These are phyloP conservation scores for Withania somnifera DNA, from an alignment of 305 asterid genomes.

Conservation along the genomic window DNA sequence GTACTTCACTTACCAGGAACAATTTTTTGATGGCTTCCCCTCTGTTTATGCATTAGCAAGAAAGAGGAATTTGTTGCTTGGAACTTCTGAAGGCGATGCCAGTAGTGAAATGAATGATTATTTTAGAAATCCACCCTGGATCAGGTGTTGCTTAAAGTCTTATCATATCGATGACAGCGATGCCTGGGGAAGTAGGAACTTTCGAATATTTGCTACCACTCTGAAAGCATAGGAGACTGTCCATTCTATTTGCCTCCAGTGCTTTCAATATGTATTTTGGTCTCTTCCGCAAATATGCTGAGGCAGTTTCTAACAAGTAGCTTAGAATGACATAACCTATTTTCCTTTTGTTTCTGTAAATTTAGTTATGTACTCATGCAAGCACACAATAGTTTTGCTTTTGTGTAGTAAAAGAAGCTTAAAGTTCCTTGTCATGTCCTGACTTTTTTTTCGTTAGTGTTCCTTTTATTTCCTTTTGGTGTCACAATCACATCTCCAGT, in stretches of 20 bases:
- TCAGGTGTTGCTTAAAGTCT: slow-evolving; percentile 57
- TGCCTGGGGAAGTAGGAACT: slow-evolving; percentile 56
- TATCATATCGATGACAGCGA: slow-evolving; percentile 35
- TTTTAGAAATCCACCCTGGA: slow-evolving; percentile 63
- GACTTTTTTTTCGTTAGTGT: not conserved
- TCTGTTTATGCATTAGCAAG: slow-evolving; percentile 26
- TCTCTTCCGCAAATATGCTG: not conserved
- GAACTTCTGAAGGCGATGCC: slow-evolving; percentile 19
- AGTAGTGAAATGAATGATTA: slow-evolving; percentile 5
- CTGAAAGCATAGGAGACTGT: not conserved
- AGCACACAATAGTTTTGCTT: not conserved
- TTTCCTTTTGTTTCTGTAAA: not conserved
- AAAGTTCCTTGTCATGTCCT: not conserved
- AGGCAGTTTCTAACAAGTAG: not conserved
- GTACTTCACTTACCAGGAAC: slow-evolving; percentile 23
- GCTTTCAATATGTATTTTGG: not conserved
- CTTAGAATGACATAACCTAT: not conserved
- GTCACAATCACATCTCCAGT: too few species aligned
- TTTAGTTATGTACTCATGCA: not conserved
- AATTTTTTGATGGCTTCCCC: slow-evolving; percentile 31
- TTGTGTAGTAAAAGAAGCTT: not conserved
- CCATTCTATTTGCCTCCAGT: not conserved
- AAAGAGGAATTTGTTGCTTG: slow-evolving; percentile 51
- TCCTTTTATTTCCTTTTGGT: not conserved
- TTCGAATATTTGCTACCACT: slow-evolving; percentile 42